Evolutionary conservation across 2,329 filamentous ascomycete genomes (phyloP), one percentile per base, ranked within the genome.

Genomic region (Cryoendolithus antarcticus): DNA sequence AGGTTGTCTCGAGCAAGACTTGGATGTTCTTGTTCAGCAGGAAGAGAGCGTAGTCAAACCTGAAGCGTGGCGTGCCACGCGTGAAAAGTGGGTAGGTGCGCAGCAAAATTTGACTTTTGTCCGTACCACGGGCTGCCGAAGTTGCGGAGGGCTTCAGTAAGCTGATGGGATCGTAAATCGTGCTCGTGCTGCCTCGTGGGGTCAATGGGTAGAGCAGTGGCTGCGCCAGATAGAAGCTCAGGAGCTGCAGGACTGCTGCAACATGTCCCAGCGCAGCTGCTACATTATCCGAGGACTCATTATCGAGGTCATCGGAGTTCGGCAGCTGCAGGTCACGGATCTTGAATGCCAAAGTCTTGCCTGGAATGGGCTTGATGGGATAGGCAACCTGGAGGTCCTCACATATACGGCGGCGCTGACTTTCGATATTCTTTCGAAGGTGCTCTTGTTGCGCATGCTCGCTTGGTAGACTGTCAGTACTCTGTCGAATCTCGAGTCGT

Each of bases 21-120:
- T 96, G 88, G 40, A 98, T 88, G 55, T 96, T 70, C 62, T 96
- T 95, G 65, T 96, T 96, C 9, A 98, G 71, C n/a, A 96, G 66
- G 53, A 96, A 98, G 56, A 94, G 91, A 8, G 72, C 91, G 58
- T 96, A 98, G 52, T 96, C 89, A 60, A 96, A 96, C 2, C 89
- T 79, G 64, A 89, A 96, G 34, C 86, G 77, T 5, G 57, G 56
- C 0, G 86, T 76, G 54, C 74, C 71, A 43, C 67, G 69, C 64
- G 82, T 61, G 60, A 88, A 88, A 0, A 98, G 71, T 0, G 91
- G 91, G 52, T 93, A 98, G 28, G 40, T 74, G 57, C 48, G 66
- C 9, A 54, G 40, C 11, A 43, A 6, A 21, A 6, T 6, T 21
- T 21, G 19, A 3, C 6, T 45, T 2, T 37, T 41, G 29, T 53